Evolutionary conservation across 176 grass and related monocot species (phyloP).

Genomic region (Zea mays): DNA sequence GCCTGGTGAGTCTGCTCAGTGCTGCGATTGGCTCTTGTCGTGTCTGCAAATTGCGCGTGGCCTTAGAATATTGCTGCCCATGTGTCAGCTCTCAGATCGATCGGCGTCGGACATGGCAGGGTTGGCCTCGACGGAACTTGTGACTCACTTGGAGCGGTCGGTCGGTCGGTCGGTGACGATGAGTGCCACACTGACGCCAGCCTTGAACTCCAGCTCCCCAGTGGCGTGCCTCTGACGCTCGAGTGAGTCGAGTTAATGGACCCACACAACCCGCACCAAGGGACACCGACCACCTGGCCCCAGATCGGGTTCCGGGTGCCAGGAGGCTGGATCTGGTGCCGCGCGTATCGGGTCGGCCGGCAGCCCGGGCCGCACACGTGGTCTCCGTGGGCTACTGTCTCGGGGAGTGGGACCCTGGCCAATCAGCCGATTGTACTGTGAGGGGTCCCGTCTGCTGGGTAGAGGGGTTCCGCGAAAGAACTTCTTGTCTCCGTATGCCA

Average conservation of each 20-base stretch:
- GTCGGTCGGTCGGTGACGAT: neutral
- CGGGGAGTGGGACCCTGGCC: slow-evolving; percentile 20
- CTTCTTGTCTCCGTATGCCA: slow-evolving; percentile 24
- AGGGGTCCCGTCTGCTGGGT: neutral
- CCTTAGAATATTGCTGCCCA: neutral
- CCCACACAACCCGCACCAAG: slow-evolving; percentile 25
- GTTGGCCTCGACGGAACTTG: slow-evolving; percentile 1
- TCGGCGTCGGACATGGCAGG: neutral
- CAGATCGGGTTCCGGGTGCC: slow-evolving; percentile 30
- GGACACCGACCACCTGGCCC: slow-evolving; percentile 21
- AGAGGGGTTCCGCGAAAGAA: slow-evolving; percentile 22
- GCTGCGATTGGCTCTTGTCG: slow-evolving; percentile 14
- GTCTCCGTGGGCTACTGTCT: slow-evolving; percentile 3
- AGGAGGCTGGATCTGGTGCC: slow-evolving; percentile 38
- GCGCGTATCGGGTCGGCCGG: slow-evolving; percentile 33
- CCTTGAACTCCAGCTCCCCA: neutral
- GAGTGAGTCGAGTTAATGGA: slow-evolving; percentile 21
- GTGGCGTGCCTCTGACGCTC: neutral
- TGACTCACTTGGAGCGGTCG: neutral
- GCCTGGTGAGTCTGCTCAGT: slow-evolving; percentile 14
- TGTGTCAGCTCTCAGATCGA: slow-evolving; percentile 2
- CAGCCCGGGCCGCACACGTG: slow-evolving; percentile 40
- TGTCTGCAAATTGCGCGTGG: neutral
- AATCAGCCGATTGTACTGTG: slow-evolving; percentile 26
- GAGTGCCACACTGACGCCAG: neutral